Base-by-base conservation (phyloP, 75 land plant genomes). In the Sequoia sempervirens region DNA sequence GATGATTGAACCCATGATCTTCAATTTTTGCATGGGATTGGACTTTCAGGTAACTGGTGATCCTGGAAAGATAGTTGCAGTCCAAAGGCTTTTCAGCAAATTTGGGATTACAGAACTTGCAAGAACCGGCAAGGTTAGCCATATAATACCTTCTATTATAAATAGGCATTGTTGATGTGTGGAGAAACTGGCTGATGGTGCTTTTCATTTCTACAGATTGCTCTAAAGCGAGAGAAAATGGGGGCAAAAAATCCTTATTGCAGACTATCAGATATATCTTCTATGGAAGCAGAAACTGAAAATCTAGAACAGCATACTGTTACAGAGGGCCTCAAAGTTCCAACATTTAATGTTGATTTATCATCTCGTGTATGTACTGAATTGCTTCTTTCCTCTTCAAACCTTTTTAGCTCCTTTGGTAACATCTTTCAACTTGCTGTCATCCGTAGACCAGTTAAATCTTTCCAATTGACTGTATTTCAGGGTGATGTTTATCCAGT, bases 401-500 rank as follows among this genome's bases (percentile, higher is more conserved):
- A 30, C 17, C 26, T 20, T 9, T 38, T 78, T 78, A 28, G 32
- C 41, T 64, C 73, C 47, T 84, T 52, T 70, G 30, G 40, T 32
- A 37, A 15, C 50, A 54, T 58, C 15, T 74, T 83, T 30, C 9
- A 52, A 12, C 26, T 75, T 34, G 41, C 45, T 76, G 8, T 10
- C 78, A 81, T 69, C 40, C 15, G 8, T 36, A 53, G 23, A 52
- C n/a, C 15, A 41, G 17, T 47, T 47, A 2, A 30, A 32, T 45
- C 70, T 50, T 81, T 50, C 17, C 30, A 79, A 66, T 6, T 75
- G 56, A 0, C 32, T 75, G 36, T 84, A 58, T 45, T 86, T 76
- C 76, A 95, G 98, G 99, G 99, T 69, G 99, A 97, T 97, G 99
- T 97, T 78, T 97, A 97, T 87, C 97, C 99, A 41, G 99, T 97